Percentiles rank a stretch among this genome's conserved stretches.
These are phyloP conservation scores for Dactylellina drechsleri DNA, from an alignment of 2,329 filamentous ascomycete species.

Conservation along the genomic window DNA sequence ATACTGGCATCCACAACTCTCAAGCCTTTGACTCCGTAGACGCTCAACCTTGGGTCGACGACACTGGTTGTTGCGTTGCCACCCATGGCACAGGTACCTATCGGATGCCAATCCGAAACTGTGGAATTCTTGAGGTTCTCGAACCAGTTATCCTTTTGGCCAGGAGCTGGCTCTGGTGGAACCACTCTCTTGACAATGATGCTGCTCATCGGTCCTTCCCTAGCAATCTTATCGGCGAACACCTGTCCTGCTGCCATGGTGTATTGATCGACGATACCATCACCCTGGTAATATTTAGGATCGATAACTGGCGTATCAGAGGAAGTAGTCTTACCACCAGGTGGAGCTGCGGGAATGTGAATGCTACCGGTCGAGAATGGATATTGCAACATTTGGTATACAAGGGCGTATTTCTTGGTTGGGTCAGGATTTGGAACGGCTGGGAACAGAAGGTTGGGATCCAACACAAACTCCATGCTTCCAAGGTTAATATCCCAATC, in stretches of 20 bases:
- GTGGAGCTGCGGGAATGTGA: constrained; percentile 61
- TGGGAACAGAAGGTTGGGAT: constrained; percentile 65
- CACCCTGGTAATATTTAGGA: constrained; percentile 63
- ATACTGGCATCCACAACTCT: constrained; percentile 61
- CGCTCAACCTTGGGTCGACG: constrained; percentile 63
- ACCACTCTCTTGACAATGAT: constrained; percentile 61
- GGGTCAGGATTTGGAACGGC: constrained; percentile 57
- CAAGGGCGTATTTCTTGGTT: constrained; percentile 65
- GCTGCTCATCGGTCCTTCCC: constrained; percentile 61
- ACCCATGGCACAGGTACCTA: constrained; percentile 64
- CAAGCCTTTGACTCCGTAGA: constrained; percentile 64
- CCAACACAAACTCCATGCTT: constrained; percentile 66
- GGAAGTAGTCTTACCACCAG: constrained; percentile 33
- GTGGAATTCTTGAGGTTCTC: constrained; percentile 62
- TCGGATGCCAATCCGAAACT: constrained; percentile 62
- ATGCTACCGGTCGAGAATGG: constrained; percentile 66
- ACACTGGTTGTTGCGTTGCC: constrained; percentile 59
- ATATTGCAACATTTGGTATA: constrained; percentile 67
- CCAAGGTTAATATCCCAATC: constrained; percentile 60
- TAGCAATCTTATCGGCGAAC: constrained; percentile 62
- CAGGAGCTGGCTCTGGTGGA: constrained; percentile 57
- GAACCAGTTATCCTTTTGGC: constrained; percentile 58
- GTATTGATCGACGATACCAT: constrained; percentile 64
- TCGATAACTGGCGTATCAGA: constrained; percentile 62
- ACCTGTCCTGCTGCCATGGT: constrained; percentile 63